Conservation (phyloP, 306 rosid genomes). For the Inga laurina region DNA sequence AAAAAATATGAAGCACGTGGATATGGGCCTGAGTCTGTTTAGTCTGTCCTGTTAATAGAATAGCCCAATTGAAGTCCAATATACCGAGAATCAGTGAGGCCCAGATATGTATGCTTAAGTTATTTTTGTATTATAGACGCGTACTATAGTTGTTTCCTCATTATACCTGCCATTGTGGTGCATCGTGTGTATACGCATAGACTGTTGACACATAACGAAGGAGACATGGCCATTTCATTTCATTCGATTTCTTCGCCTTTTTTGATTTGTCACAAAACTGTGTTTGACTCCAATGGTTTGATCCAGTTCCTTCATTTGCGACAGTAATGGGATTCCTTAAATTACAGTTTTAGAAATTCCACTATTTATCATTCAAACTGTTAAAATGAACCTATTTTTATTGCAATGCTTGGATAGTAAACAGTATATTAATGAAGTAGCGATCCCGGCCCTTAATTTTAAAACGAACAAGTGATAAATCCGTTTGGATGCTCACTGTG, state of each 20-base stretch:
- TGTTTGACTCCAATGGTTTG: conserved; percentile 47
- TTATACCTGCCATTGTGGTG: no score
- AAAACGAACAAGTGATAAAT: not conserved
- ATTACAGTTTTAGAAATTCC: not conserved
- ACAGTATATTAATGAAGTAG: not conserved
- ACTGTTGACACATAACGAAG: not conserved
- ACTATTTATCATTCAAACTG: not conserved
- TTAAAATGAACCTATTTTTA: not conserved
- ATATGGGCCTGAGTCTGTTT: not conserved
- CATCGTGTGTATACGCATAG: not conserved
- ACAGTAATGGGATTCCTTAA: conserved; percentile 15
- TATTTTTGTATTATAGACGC: no score
- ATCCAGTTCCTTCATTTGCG: conserved; percentile 89
- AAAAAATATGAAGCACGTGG: not conserved
- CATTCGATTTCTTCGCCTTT: not conserved
- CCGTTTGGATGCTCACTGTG: conserved; percentile 51
- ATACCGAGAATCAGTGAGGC: not conserved
- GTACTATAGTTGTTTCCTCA: no score
- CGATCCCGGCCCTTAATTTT: not conserved
- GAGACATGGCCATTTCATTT: not conserved
- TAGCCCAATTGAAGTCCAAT: not conserved
- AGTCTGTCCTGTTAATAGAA: conserved; percentile 23
- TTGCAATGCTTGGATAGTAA: not conserved
- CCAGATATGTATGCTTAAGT: not conserved
- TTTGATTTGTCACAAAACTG: conserved; percentile 41